phyloP scores from a whole-genome alignment of 345 rosid species.

The Psidium guajava region DNA sequence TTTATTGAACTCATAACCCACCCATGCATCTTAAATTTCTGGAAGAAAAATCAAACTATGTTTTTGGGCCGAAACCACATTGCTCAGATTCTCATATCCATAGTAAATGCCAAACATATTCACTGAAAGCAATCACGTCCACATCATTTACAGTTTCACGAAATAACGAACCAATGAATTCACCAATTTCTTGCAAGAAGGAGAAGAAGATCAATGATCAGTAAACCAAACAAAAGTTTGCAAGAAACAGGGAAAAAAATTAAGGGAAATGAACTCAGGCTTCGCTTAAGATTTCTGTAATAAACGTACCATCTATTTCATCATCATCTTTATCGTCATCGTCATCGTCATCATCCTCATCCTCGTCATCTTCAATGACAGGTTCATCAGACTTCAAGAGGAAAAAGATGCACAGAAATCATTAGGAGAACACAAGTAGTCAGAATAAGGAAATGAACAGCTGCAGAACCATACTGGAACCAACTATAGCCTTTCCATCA shows the following conservation, averaged over 20 bases:
- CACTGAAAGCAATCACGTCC: not conserved
- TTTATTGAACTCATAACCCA: not conserved
- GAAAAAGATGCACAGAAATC: not conserved
- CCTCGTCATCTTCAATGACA: conserved; percentile 60
- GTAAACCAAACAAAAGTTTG: not conserved
- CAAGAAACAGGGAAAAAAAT: not conserved
- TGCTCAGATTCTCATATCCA: not conserved
- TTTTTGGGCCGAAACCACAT: not conserved
- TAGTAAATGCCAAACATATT: not conserved
- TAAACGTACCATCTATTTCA: conserved; percentile 35
- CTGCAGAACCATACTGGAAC: not conserved
- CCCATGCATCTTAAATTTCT: not conserved
- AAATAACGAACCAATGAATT: not conserved
- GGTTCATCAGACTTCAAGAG: conserved; percentile 45
- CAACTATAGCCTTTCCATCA: not conserved
- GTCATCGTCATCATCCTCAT: conserved; percentile 57
- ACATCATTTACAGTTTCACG: not conserved
- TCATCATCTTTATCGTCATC: conserved; percentile 56
- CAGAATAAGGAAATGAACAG: not conserved
- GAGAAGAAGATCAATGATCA: not conserved
- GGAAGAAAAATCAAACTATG: not conserved
- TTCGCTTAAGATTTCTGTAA: not conserved
- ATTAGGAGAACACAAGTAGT: not conserved
- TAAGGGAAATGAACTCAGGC: not conserved
- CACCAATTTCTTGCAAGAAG: not conserved